Evolutionary conservation across 768 basidiomycete species (phyloP).

Genomic region (Suillus luteus): DNA sequence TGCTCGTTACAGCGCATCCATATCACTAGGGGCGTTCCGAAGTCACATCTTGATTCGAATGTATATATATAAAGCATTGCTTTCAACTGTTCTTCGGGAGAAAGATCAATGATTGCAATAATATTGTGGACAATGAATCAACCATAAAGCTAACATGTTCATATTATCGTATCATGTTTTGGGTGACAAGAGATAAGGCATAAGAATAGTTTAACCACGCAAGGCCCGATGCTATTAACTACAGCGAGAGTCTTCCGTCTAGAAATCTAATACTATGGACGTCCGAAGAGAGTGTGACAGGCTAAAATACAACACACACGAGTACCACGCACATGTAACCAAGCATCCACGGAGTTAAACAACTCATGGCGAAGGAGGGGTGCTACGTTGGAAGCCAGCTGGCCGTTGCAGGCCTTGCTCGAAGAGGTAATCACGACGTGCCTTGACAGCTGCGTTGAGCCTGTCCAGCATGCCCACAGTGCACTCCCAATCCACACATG

Average conservation of each 20-base stretch:
- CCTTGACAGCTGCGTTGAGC: slow-evolving; percentile 52
- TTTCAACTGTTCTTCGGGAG: too few relatives aligned
- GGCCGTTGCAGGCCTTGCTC: slow-evolving; percentile 27
- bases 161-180: slow-evolving; percentile 4
- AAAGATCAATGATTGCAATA: background rate
- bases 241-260: background rate
- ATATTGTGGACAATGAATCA: background rate
- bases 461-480: slow-evolving; percentile 76
- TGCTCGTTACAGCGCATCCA: too few relatives aligned
- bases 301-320: slow-evolving; percentile 7
- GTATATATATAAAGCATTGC: too few relatives aligned
- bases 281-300: background rate
- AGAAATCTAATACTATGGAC: slow-evolving; percentile 1
- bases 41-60: too few relatives aligned
- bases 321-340: background rate
- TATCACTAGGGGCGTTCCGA: too few relatives aligned
- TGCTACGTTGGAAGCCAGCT: slow-evolving; percentile 29
- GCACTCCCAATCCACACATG: slow-evolving; percentile 84
- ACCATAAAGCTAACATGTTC: background rate
- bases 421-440: slow-evolving; percentile 29
- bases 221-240: background rate
- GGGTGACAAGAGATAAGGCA: slow-evolving; percentile 1
- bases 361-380: slow-evolving; percentile 19
- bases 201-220: slow-evolving; percentile 1
- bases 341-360: background rate